Evolutionary conservation across 257 asterid genomes (phyloP), one percentile per base, ranked within the genome.

Genomic region (Eucommia ulmoides): DNA sequence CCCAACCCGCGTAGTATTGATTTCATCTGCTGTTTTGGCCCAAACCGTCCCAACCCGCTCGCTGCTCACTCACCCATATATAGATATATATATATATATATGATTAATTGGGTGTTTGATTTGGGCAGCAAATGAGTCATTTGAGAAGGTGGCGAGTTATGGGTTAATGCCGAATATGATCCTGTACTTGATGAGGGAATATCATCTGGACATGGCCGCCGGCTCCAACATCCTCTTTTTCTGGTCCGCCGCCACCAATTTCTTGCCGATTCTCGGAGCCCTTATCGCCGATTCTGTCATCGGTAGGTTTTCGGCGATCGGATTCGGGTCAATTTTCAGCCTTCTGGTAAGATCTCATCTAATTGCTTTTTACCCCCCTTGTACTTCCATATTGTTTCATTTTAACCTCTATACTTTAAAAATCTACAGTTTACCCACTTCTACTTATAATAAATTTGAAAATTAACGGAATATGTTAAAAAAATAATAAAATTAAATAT

Each of bases 141-240:
- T 86, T 21, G 84, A 67, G 65, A 69, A 65, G 70, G 70, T 69
- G 55, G 89, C 93, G 10, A 62, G 65, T 3, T 70, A 0, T 52
- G 95, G 87, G 22, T 33, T 81, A 16, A 4, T 35, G n/a, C 80
- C 95, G 14, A 79, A 76, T 54, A 79, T 84, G 89, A 70, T 69
- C 16, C 44, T 79, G 51, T 81, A 81, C 45, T 52, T 84, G 74
- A 81, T 75, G 61, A 61, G 58, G 6, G 63, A 68, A 56, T 81
- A 79, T 55, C 82, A 69, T 48, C 49, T 84, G 84, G 69, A 67
- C 46, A 74, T 84, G 80, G 54, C 69, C 1, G 23, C 61, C 25
- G 80, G 73, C 1, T 70, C 93, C 18, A 82, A 69, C 56, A 26
- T 82, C 16, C 1, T 82, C 44, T 76, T 70, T 50, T 41, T 68